Percentiles rank a stretch among this genome's conserved stretches.
These are phyloP conservation scores for Colletotrichum lindemuthianum DNA, from an alignment of 2,329 filamentous ascomycete species.

Conservation along the genomic window DNA sequence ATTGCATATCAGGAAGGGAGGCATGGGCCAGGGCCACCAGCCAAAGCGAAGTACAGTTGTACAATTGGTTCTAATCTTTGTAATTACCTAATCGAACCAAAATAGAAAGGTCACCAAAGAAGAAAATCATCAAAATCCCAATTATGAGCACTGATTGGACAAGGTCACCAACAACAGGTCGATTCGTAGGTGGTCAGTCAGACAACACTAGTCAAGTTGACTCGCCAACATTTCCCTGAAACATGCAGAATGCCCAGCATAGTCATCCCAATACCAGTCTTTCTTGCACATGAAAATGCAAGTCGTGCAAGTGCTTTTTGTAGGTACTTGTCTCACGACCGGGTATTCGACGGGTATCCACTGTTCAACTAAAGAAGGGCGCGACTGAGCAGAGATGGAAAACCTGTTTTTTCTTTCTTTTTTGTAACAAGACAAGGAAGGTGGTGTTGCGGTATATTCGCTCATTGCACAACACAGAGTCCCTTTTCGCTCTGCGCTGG, in stretches of 20 bases:
- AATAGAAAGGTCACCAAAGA: neutral
- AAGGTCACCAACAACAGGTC: neutral
- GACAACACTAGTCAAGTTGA: slow-evolving; percentile 8
- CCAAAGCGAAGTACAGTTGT: slow-evolving; percentile 8
- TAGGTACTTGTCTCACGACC: neutral
- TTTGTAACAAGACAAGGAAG: no score
- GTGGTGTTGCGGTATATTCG: no score
- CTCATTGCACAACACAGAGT: no score
- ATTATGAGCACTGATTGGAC: no score
- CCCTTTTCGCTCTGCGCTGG: neutral
- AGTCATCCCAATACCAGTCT: no score
- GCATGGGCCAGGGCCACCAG: neutral
- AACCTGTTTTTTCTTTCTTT: no score
- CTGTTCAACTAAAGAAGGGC: no score
- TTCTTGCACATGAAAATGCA: no score
- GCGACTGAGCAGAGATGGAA: no score
- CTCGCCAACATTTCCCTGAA: slow-evolving; percentile 15
- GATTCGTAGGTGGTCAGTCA: neutral
- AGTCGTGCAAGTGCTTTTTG: slow-evolving; percentile 3
- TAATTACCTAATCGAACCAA: slow-evolving; percentile 32
- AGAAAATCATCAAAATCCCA: neutral
- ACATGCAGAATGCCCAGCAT: neutral
- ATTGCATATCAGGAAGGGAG: neutral
- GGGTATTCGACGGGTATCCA: no score
- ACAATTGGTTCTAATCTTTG: slow-evolving; percentile 27